Conservation (phyloP, 805 yeast species). For the Teunomyces pallodes region DNA sequence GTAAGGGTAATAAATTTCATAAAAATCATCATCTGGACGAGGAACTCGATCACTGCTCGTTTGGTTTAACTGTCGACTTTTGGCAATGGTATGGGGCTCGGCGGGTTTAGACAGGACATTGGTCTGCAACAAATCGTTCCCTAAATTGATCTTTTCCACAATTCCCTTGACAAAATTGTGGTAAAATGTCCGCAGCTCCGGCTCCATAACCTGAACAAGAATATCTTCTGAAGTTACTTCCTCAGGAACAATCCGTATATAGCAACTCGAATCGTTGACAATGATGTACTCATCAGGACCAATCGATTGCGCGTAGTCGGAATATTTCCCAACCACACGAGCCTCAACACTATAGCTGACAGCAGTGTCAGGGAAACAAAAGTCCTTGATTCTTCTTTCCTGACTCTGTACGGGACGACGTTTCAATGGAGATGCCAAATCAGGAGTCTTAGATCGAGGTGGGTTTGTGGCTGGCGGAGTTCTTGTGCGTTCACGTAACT, state of each 20-base stretch:
- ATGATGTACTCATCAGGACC: conserved; percentile 22
- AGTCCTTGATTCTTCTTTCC: conserved; percentile 18
- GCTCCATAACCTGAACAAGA: conserved; percentile 6
- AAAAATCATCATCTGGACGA: conserved; percentile 2
- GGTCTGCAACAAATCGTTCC: conserved; percentile 10
- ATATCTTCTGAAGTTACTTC: conserved; percentile 4
- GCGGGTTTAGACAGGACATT: not conserved
- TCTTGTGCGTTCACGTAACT: conserved; percentile 7
- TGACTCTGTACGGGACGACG: not conserved
- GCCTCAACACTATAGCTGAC: conserved; percentile 29
- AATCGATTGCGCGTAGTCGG: conserved; percentile 15
- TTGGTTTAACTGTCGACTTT: conserved; percentile 15
- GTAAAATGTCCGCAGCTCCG: conserved; percentile 14
- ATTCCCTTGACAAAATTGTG: conserved; percentile 16
- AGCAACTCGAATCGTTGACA: conserved; percentile 21
- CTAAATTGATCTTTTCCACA: conserved; percentile 14
- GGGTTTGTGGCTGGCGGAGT: not conserved
- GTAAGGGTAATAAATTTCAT: conserved; percentile 17
- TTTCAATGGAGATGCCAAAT: not conserved
- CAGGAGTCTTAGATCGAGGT: not conserved
- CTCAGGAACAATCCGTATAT: conserved; percentile 21
- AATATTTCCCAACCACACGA: conserved; percentile 22
- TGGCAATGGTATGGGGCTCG: conserved; percentile 9
- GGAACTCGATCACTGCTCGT: not conserved
- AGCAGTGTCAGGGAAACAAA: conserved; percentile 26